Evolutionary conservation across 129 eudicot species (phyloP).

Genomic region (Heracleum sosnowskyi): DNA sequence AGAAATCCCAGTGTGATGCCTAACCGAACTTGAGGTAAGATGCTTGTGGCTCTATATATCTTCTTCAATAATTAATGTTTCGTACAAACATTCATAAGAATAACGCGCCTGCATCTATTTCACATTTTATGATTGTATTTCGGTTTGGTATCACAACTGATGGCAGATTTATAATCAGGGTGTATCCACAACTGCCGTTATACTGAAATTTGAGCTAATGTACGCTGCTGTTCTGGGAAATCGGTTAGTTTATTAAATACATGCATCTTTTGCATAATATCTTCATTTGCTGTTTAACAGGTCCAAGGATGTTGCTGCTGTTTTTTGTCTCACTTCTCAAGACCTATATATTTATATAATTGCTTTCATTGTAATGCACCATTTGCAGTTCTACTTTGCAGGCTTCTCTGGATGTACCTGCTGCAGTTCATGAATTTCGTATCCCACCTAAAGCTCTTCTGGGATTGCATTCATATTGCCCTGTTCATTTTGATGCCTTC

Average conservation of each 20-base stretch:
- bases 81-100: not conserved
- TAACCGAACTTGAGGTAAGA: not conserved
- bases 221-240: conserved; percentile 71
- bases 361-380: conserved; percentile 34
- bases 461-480: conserved; percentile 94
- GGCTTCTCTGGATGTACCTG: conserved; percentile 66
- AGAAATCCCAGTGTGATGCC: not conserved
- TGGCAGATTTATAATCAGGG: conserved; percentile 39
- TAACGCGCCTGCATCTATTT: not conserved
- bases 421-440: conserved; percentile 92
- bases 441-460: conserved; percentile 92
- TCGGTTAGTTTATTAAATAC: conserved; percentile 42
- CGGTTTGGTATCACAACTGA: conserved; percentile 12
- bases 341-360: not conserved
- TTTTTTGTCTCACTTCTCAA: not conserved
- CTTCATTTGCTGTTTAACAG: conserved; percentile 6
- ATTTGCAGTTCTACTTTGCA: conserved; percentile 68
- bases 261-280: not conserved
- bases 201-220: conserved; percentile 88
- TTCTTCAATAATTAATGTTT: not conserved
- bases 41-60: not conserved
- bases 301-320: conserved; percentile 13
- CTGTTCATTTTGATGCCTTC: conserved; percentile 92
- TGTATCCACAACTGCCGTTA: conserved; percentile 72
- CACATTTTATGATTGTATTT: not conserved